Conservation (phyloP, 1,284 basidiomycete genomes). For the Naganishia sp. region DNA sequence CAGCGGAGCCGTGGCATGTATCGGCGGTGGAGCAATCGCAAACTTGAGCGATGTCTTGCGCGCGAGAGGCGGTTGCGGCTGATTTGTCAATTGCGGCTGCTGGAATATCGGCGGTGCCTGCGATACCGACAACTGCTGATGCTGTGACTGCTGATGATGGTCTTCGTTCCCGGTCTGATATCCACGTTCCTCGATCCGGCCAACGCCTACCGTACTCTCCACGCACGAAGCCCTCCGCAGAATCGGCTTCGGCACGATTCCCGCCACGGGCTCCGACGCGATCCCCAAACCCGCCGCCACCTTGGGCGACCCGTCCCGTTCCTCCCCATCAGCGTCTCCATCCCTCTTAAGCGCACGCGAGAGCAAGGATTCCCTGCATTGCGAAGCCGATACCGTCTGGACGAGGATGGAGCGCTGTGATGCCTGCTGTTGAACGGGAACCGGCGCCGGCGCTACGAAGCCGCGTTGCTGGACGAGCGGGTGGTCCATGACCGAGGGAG, state of each 20-base stretch:
- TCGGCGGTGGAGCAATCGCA: slow-evolving; percentile 5
- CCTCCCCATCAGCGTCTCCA: background rate
- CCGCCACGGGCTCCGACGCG: background rate
- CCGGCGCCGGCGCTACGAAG: background rate
- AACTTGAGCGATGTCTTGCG: slow-evolving; percentile 17
- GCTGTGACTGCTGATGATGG: background rate
- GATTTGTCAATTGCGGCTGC: background rate
- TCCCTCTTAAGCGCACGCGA: background rate
- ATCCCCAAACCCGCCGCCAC: background rate
- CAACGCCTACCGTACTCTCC: too few species aligned
- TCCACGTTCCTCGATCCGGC: background rate
- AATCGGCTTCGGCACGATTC: slow-evolving; percentile 12
- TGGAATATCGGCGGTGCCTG: background rate
- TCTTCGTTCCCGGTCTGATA: background rate
- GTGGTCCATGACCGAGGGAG: too few species aligned
- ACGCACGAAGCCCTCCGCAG: background rate
- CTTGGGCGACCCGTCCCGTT: background rate
- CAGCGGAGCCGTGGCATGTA: background rate
- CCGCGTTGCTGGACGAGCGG: slow-evolving; percentile 17
- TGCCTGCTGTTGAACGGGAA: background rate
- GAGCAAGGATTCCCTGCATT: slow-evolving; percentile 1
- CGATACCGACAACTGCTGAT: too few species aligned
- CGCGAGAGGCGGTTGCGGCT: background rate
- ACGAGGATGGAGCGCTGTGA: background rate
- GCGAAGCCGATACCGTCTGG: background rate